These are phyloP conservation scores for Lepidium didymum DNA, from an alignment of 345 rosid genomes.

Conservation along the genomic window DNA sequence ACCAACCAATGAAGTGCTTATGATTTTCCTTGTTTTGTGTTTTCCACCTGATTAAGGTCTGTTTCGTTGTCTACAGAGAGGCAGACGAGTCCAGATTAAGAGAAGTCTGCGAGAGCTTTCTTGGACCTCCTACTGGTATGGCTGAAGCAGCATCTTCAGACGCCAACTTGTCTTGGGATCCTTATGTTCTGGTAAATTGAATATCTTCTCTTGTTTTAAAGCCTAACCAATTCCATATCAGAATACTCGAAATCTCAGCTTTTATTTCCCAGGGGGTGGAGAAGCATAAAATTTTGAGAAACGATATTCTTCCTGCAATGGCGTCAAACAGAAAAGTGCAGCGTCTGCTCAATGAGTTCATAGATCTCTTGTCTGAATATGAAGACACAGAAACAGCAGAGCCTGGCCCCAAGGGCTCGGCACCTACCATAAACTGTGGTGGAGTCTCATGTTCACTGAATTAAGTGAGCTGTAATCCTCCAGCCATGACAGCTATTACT, in stretches of 20 bases:
- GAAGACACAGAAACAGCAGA: slow-evolving; percentile 32
- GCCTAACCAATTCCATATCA: not conserved
- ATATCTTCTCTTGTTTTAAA: slow-evolving; percentile 8
- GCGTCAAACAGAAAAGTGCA: slow-evolving; percentile 97
- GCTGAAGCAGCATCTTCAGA: slow-evolving; percentile 46
- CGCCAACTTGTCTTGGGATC: slow-evolving; percentile 71
- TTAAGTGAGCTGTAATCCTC: slow-evolving; percentile 20
- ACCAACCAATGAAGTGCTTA: not conserved
- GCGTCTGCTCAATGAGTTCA: slow-evolving; percentile 85
- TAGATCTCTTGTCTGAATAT: slow-evolving; percentile 91
- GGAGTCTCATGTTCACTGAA: slow-evolving; percentile 25
- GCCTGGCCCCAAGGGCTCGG: not conserved
- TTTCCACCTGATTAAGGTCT: not conserved
- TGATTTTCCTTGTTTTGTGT: not conserved
- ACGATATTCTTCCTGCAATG: slow-evolving; percentile 94
- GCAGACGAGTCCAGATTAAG: slow-evolving; percentile 92
- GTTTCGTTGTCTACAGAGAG: slow-evolving; percentile 51
- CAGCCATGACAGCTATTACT: slow-evolving; percentile 13
- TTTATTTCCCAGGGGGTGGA: slow-evolving; percentile 63
- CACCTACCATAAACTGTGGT: slow-evolving; percentile 6
- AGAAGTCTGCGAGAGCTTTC: slow-evolving; percentile 91
- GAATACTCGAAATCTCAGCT: not conserved
- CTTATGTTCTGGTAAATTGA: slow-evolving; percentile 66
- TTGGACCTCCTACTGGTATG: slow-evolving; percentile 97
- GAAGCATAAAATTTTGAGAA: slow-evolving; percentile 81